phyloP scores from a whole-genome alignment of 1,139 yeast species.

The Geotrichum europaeum region DNA sequence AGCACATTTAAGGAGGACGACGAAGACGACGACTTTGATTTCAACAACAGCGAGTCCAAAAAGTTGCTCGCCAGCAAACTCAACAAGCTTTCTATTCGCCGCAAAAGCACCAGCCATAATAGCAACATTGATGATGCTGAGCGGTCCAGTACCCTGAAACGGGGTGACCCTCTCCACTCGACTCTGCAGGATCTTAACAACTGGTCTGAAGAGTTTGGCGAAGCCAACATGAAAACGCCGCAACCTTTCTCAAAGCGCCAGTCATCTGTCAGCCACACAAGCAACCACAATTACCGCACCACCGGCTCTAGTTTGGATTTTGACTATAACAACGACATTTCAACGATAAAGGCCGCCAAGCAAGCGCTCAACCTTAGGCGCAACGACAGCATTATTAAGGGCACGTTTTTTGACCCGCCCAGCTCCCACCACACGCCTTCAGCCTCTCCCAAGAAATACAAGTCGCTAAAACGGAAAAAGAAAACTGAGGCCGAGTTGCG shows the following conservation, averaged over 20 bases:
- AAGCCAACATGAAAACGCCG: no score
- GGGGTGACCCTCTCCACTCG: neutral
- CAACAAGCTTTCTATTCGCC: neutral
- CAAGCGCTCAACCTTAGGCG: neutral
- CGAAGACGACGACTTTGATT: slow-evolving; percentile 11
- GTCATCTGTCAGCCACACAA: neutral
- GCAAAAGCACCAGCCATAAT: neutral
- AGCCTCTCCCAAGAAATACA: slow-evolving; percentile 1
- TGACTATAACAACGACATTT: slow-evolving; percentile 1
- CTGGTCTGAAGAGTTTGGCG: neutral
- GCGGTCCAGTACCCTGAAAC: neutral
- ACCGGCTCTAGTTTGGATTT: neutral
- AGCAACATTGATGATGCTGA: neutral
- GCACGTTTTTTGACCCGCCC: slow-evolving; percentile 18
- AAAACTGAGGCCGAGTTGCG: neutral
- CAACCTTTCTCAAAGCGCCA: neutral
- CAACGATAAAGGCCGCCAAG: slow-evolving; percentile 8
- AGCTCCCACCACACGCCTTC: neutral
- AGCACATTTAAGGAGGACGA: slow-evolving; percentile 14
- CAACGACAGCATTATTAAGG: slow-evolving; percentile 13
- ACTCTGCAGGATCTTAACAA: neutral
- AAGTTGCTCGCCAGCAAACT: slow-evolving; percentile 1
- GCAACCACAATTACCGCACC: neutral
- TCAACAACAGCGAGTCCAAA: neutral
- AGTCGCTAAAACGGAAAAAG: neutral